phyloP scores from a whole-genome alignment of 2,329 filamentous ascomycete genomes.

The Lasiodiplodia sp. region DNA sequence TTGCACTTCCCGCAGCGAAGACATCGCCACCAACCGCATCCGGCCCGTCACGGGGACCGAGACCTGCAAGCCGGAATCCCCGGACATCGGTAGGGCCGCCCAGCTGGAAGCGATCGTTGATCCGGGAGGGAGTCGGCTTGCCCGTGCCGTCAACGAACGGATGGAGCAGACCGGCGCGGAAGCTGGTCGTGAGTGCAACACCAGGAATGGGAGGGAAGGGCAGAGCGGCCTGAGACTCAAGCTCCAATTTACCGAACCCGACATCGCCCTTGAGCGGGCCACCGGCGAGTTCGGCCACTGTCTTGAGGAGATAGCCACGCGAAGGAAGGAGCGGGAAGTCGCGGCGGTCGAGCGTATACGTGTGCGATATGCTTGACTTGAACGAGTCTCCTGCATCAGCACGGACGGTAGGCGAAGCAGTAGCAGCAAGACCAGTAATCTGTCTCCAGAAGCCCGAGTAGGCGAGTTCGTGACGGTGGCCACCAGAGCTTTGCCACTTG shows the following conservation, averaged over 20 bases:
- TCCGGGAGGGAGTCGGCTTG: conserved; percentile 71
- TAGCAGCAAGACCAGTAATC: conserved; percentile 76
- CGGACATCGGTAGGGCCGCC: conserved; percentile 94
- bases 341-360: conserved; percentile 79
- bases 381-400: conserved; percentile 88
- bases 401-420: conserved; percentile 82
- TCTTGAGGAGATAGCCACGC: conserved; percentile 80
- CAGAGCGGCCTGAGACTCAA: conserved; percentile 79
- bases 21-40: conserved; percentile 92
- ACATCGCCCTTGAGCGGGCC: conserved; percentile 87
- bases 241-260: conserved; percentile 90
- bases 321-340: conserved; percentile 87
- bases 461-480: conserved; percentile 77
- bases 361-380: conserved; percentile 86
- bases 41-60: conserved; percentile 84
- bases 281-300: conserved; percentile 83
- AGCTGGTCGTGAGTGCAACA: conserved; percentile 80
- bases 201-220: conserved; percentile 75
- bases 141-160: conserved; percentile 73
- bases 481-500: conserved; percentile 71
- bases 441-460: conserved; percentile 89
- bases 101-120: conserved; percentile 95
- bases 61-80: conserved; percentile 87
- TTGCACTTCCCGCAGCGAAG: conserved; percentile 87
- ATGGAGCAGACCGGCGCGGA: conserved; percentile 83